Conservation (phyloP, 1,139 yeast species). For the Arxiozyma telluris region DNA sequence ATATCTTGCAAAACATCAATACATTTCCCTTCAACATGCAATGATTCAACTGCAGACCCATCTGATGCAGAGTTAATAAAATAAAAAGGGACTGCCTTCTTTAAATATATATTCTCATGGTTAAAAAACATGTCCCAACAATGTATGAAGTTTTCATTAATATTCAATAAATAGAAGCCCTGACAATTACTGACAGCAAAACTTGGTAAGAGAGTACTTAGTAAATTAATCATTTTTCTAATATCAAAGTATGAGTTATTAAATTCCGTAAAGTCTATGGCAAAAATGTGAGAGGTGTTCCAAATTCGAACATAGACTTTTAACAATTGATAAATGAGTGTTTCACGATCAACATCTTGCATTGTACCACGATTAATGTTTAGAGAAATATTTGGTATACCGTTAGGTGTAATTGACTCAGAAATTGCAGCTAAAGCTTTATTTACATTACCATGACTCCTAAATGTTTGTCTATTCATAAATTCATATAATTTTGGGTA, state of each 20-base stretch:
- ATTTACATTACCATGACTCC: constrained; percentile 41
- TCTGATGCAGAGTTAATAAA: constrained; percentile 42
- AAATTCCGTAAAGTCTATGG: constrained; percentile 65
- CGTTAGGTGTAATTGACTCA: constrained; percentile 62
- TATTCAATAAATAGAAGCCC: constrained; percentile 51
- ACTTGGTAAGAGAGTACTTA: constrained; percentile 39
- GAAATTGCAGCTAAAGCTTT: constrained; percentile 36
- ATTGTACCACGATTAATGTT: constrained; percentile 38
- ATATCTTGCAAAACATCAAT: constrained; percentile 41
- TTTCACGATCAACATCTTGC: constrained; percentile 44
- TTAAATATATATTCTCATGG: constrained; percentile 15
- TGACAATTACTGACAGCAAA: constrained; percentile 47
- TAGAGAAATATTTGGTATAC: constrained; percentile 58
- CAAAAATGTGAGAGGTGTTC: constrained; percentile 56
- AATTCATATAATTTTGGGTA: constrained; percentile 57
- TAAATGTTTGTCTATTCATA: constrained; percentile 58
- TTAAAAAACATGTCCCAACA: constrained; percentile 28
- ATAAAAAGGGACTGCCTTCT: constrained; percentile 19
- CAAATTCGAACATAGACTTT: constrained; percentile 67
- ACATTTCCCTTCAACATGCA: constrained; percentile 41
- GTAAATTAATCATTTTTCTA: constrained; percentile 25
- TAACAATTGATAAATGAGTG: constrained; percentile 51
- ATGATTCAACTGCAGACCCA: constrained; percentile 39
- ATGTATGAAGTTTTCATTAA: constrained; percentile 40
- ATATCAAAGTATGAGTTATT: constrained; percentile 24